phyloP scores from a whole-genome alignment of 148 eudicot species.

The Cornus florida region DNA sequence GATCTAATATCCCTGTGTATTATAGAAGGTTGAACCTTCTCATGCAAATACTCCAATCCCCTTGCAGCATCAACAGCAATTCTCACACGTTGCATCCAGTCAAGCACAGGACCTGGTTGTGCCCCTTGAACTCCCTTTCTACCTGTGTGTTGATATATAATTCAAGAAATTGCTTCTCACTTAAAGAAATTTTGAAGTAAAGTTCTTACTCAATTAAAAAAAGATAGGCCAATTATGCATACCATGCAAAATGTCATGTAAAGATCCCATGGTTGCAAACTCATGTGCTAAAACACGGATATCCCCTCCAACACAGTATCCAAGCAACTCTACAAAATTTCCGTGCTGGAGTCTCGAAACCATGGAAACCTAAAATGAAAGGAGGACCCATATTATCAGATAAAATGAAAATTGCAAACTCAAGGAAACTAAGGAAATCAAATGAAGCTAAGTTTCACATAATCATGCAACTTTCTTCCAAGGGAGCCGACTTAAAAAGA shows the following conservation, averaged over 20 bases:
- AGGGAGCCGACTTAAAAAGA: too few relatives aligned
- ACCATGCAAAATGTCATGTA: constrained; percentile 89
- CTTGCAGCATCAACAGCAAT: constrained; percentile 70
- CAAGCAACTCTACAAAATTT: constrained; percentile 73
- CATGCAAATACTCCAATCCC: constrained; percentile 67
- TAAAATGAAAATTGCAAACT: not conserved
- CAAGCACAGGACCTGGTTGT: constrained; percentile 70
- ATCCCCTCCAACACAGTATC: constrained; percentile 81
- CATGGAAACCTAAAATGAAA: constrained; percentile 60
- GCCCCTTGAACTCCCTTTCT: constrained; percentile 78
- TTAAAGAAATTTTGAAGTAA: not conserved
- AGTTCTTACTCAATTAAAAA: not conserved
- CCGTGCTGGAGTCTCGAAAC: constrained; percentile 75
- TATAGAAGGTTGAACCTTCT: constrained; percentile 54
- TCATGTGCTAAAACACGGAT: constrained; percentile 73
- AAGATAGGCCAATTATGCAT: not conserved
- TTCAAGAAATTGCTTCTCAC: not conserved
- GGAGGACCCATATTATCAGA: constrained; percentile 6
- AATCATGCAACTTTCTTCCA: too few relatives aligned
- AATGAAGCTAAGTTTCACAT: not conserved
- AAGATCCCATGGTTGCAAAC: constrained; percentile 84
- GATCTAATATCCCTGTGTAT: constrained; percentile 18
- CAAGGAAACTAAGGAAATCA: not conserved
- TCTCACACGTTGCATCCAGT: constrained; percentile 64
- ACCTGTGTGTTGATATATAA: constrained; percentile 26